Base-by-base conservation (phyloP, 106 monocot genomes). In the Dendrobium nobile region DNA sequence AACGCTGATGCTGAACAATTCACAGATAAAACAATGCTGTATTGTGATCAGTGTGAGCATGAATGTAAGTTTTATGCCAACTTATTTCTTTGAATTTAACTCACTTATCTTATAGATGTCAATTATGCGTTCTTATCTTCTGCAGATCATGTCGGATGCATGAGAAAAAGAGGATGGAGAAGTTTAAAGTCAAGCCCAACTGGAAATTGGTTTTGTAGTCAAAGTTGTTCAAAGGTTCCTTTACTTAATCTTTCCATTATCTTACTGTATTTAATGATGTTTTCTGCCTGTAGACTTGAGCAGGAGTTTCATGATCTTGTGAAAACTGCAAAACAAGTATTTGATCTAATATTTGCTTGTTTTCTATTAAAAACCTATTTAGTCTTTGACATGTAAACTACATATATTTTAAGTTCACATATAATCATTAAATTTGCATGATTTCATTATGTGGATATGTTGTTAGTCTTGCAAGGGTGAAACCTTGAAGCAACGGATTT, bases 141-240 rank as follows among this genome's bases (percentile, higher is more conserved):
- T 79, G 54, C 70, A 94, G 93, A 82, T 84, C 93, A 94, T 84
- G 89, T 91, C 5, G 91, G 89, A 31, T 94, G 93, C 79, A 72
- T 89, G 75, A 77, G 77, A 79, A 73, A 85, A 59, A 68, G 68
- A 80, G 64, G 80, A 41, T 10, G 75, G 15, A n/a, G 17, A 28
- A 75, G 9, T 37, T 54, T 89, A 79, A 79, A 19, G 75, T 75
- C 56, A 74, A 83, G 88, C 77, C 90, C 93, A 45, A 43, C 67
- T 78, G 90, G 87, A 80, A 78, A 87, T 78, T 93, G 93, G 93
- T 90, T 88, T 86, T 93, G 93, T 51, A 87, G 89, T 59, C 28
- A 83, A 51, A 85, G 47, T 61, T 94, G 93, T 80, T 89, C 83
- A 67, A 83, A 89, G 86, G 93, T 94, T 85, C 65, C 17, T 58